These are phyloP conservation scores for Kwoniella sp. DNA, from an alignment of 768 basidiomycete species.

Conservation along the genomic window DNA sequence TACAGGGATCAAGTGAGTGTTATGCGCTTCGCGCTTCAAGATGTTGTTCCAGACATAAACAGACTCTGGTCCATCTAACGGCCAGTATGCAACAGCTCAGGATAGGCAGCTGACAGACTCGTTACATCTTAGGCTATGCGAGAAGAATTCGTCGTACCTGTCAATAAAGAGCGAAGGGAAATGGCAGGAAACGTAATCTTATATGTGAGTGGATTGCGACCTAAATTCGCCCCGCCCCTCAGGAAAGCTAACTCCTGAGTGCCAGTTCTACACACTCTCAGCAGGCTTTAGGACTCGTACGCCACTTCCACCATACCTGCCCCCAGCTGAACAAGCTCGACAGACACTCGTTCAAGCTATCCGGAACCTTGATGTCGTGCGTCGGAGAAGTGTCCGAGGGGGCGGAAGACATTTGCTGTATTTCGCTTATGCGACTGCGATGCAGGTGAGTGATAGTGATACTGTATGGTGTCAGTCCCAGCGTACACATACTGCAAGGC, in stretches of 20 bases:
- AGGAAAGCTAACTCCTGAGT: not conserved
- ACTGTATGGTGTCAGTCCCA: no score
- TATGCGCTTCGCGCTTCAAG: not conserved
- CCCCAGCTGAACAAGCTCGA: slow-evolving; percentile 84
- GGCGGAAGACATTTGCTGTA: slow-evolving; percentile 80
- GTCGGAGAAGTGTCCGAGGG: slow-evolving; percentile 73
- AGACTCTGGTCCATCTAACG: no score
- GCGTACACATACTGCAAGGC: no score
- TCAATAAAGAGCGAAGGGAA: slow-evolving; percentile 82
- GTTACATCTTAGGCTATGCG: slow-evolving; percentile 83
- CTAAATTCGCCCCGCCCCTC: no score
- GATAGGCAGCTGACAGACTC: no score
- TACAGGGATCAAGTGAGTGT: slow-evolving; percentile 70
- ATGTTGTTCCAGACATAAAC: no score
- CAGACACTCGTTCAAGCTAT: slow-evolving; percentile 81
- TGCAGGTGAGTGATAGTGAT: slow-evolving; percentile 60
- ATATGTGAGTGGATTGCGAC: slow-evolving; percentile 57
- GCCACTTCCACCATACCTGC: slow-evolving; percentile 93
- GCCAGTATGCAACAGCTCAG: no score
- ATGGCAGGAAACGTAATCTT: slow-evolving; percentile 90
- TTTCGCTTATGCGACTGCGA: slow-evolving; percentile 89
- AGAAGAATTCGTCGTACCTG: slow-evolving; percentile 84
- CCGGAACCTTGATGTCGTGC: slow-evolving; percentile 81
- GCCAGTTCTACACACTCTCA: slow-evolving; percentile 55
- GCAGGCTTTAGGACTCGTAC: slow-evolving; percentile 58